Evolutionary conservation across 108 stramenopile species (phyloP).

Genomic region (Mediolabrus comicus): DNA sequence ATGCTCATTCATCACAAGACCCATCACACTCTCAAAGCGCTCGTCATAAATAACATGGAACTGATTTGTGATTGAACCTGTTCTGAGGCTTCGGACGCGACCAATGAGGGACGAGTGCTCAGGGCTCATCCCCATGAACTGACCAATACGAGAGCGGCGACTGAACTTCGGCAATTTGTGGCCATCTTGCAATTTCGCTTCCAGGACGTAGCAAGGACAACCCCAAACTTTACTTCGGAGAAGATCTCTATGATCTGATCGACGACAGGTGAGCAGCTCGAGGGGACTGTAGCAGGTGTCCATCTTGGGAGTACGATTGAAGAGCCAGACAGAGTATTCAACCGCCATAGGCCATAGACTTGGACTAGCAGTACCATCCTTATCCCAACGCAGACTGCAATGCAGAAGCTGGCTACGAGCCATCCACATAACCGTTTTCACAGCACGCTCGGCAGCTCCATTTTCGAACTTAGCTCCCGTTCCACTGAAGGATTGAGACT

Average conservation of each 20-base stretch:
- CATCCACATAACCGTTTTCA: conserved; percentile 17
- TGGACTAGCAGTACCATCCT: background rate
- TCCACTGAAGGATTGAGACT: background rate
- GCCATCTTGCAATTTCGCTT: conserved; percentile 32
- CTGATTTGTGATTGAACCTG: background rate
- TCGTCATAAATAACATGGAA: background rate
- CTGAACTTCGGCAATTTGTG: background rate
- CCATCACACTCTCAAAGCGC: background rate
- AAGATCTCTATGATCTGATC: background rate
- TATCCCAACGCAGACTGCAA: conserved; percentile 38
- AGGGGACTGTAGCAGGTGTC: too few relatives aligned
- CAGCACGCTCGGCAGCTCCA: conserved; percentile 41
- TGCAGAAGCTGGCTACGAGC: conserved; percentile 48
- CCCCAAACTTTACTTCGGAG: conserved; percentile 32
- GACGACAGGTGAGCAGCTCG: background rate
- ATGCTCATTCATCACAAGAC: background rate
- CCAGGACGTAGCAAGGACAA: conserved; percentile 39
- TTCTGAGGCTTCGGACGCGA: background rate
- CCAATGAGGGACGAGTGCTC: conserved; percentile 5
- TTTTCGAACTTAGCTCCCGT: conserved; percentile 17
- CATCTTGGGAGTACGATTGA: background rate
- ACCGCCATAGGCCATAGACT: background rate
- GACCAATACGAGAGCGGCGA: background rate
- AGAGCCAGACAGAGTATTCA: background rate
- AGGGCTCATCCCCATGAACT: background rate